Evolutionary conservation across 306 rosid genomes (phyloP).

Genomic region (Dalbergia oliveri): DNA sequence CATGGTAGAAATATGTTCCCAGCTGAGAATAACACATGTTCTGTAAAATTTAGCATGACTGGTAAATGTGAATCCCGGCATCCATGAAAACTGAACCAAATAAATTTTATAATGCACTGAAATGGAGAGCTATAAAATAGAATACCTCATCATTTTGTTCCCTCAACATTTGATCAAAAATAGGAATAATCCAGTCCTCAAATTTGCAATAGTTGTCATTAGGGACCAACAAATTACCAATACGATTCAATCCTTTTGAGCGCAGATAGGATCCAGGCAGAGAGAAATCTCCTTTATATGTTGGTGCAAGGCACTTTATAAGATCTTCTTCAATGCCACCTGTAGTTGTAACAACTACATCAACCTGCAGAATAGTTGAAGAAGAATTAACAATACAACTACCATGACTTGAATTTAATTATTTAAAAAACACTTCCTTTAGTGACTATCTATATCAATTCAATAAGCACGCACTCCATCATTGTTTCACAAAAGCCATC

Average conservation of each 20-base stretch:
- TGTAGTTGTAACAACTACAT: constrained; percentile 89
- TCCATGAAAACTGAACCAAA: constrained; percentile 6
- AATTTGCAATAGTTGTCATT: constrained; percentile 91
- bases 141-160: constrained; percentile 79
- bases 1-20: background rate
- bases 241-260: constrained; percentile 91
- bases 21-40: background rate
- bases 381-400: background rate
- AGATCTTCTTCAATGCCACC: constrained; percentile 98
- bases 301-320: constrained; percentile 93
- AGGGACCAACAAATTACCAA: constrained; percentile 93
- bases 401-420: background rate
- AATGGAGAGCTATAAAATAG: constrained; percentile 1
- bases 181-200: constrained; percentile 96
- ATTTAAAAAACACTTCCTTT: background rate
- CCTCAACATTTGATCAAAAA: constrained; percentile 88
- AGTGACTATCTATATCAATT: background rate
- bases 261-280: constrained; percentile 78
- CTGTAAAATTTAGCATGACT: background rate
- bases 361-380: constrained; percentile 59
- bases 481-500: constrained; percentile 15
- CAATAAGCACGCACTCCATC: background rate
- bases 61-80: background rate
- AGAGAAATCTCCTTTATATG: constrained; percentile 82
- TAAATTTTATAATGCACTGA: background rate